Percentiles rank a stretch among this genome's conserved stretches.
phyloP scores from a whole-genome alignment of 768 basidiomycete species.

The Tremella mesenterica region DNA sequence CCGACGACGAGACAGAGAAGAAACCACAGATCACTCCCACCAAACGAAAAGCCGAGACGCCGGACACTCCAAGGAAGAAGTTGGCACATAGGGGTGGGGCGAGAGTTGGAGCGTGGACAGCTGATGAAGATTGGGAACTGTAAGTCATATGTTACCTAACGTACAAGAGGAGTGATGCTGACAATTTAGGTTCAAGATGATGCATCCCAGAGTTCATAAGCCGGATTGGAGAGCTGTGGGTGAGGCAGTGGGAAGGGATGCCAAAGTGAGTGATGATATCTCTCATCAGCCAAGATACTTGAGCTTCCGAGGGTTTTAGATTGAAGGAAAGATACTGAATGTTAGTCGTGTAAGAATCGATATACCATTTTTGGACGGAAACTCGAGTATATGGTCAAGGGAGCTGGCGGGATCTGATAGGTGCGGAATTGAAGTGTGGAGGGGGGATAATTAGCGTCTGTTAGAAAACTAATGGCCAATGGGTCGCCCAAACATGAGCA shows the following conservation, averaged over 20 bases:
- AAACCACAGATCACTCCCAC: neutral
- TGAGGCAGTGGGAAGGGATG: neutral
- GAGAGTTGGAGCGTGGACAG: neutral
- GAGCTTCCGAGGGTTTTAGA: neutral
- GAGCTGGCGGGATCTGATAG: neutral
- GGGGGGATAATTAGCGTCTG: too few species aligned
- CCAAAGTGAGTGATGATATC: neutral
- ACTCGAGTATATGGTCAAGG: conserved; percentile 1
- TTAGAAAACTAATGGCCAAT: too few species aligned
- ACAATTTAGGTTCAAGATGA: neutral
- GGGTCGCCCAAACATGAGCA: too few species aligned
- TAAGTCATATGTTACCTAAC: too few species aligned
- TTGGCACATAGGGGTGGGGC: neutral
- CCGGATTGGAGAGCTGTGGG: neutral
- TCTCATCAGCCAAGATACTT: too few species aligned
- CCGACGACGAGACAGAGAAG: neutral
- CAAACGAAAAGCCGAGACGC: neutral
- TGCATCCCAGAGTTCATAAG: neutral
- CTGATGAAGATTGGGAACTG: conserved; percentile 1
- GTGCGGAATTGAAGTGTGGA: too few species aligned
- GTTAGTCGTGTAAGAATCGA: conserved; percentile 3
- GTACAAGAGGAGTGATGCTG: too few species aligned
- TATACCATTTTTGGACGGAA: neutral
- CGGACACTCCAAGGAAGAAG: neutral
- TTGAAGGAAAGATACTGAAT: neutral